These are phyloP conservation scores for Ogataea philodendri DNA, from an alignment of 805 yeast genomes.

Conservation along the genomic window DNA sequence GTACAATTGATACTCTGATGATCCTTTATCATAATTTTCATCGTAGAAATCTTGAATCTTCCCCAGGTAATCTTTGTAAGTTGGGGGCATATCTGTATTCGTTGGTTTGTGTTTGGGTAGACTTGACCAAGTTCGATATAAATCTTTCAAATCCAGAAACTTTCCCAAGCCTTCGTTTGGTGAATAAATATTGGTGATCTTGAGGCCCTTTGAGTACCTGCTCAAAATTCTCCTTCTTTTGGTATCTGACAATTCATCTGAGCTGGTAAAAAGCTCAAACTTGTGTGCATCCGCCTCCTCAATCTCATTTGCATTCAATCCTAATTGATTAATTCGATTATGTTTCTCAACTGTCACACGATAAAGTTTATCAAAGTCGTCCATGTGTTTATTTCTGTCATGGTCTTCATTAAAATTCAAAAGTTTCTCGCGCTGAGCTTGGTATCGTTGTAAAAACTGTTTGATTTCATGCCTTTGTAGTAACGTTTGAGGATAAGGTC, in stretches of 20 bases:
- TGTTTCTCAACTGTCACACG: constrained; percentile 34
- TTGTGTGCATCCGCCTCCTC: constrained; percentile 21
- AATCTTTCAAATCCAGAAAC: constrained; percentile 52
- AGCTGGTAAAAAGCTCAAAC: constrained; percentile 34
- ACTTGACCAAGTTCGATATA: constrained; percentile 55
- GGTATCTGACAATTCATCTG: constrained; percentile 19
- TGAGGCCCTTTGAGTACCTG: constrained; percentile 47
- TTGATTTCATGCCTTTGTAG: constrained; percentile 69
- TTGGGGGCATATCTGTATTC: constrained; percentile 14
- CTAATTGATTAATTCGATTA: constrained; percentile 26
- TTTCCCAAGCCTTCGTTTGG: constrained; percentile 65
- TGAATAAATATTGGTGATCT: constrained; percentile 49
- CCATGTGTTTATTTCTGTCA: constrained; percentile 32
- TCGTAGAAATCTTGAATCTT: constrained; percentile 16
- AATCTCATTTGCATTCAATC: constrained; percentile 24
- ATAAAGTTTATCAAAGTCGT: constrained; percentile 33
- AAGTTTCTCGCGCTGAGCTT: constrained; percentile 29
- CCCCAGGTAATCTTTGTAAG: constrained; percentile 21
- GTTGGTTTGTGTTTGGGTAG: constrained; percentile 31
- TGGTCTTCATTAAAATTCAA: constrained; percentile 15
- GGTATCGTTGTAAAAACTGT: constrained; percentile 46
- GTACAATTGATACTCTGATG: constrained; percentile 43
- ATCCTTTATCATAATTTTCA: constrained; percentile 28
- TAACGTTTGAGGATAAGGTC: constrained; percentile 50
- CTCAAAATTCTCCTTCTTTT: constrained; percentile 44